Conservation (phyloP, 1,284 basidiomycete species). For the Fomitopsis pinicola region DNA sequence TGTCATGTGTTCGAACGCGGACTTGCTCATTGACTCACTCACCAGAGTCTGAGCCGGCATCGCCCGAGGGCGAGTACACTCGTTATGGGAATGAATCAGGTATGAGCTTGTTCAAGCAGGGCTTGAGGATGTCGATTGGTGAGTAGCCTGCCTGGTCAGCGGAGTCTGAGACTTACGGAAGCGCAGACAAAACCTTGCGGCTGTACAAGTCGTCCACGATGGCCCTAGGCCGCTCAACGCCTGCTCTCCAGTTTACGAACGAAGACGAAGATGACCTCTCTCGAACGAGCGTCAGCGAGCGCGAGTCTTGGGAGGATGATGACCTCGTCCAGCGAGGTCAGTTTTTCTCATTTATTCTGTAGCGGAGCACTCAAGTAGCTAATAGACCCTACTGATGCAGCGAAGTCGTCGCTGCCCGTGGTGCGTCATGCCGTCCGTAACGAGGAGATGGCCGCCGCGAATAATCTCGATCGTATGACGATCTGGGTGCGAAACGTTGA, state of each 20-base stretch:
- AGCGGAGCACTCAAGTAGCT: constrained; percentile 1
- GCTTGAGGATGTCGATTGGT: constrained; percentile 70
- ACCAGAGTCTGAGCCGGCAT: constrained; percentile 22
- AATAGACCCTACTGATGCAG: constrained; percentile 16
- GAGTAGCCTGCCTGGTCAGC: constrained; percentile 12
- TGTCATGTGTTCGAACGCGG: neutral
- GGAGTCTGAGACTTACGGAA: neutral
- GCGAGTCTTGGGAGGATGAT: constrained; percentile 49
- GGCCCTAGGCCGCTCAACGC: constrained; percentile 20
- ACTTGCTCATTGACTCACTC: neutral
- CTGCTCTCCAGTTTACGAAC: constrained; percentile 14
- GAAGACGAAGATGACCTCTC: constrained; percentile 19
- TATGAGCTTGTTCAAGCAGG: constrained; percentile 51
- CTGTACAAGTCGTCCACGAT: constrained; percentile 50
- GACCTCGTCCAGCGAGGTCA: constrained; percentile 37
- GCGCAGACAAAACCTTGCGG: constrained; percentile 50
- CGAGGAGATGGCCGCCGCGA: constrained; percentile 48
- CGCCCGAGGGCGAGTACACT: constrained; percentile 13
- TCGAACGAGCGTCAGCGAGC: constrained; percentile 26
- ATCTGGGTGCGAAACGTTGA: constrained; percentile 77
- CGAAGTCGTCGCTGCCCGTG: constrained; percentile 44
- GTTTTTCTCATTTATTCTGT: neutral
- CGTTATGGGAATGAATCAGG: constrained; percentile 27
- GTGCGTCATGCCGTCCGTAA: constrained; percentile 47
- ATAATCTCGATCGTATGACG: constrained; percentile 61